A percentile compares a stretch with the other conserved stretches of the same genome.
Conservation (phyloP, 257 asterid species). For the Linderniella brevidens region DNA sequence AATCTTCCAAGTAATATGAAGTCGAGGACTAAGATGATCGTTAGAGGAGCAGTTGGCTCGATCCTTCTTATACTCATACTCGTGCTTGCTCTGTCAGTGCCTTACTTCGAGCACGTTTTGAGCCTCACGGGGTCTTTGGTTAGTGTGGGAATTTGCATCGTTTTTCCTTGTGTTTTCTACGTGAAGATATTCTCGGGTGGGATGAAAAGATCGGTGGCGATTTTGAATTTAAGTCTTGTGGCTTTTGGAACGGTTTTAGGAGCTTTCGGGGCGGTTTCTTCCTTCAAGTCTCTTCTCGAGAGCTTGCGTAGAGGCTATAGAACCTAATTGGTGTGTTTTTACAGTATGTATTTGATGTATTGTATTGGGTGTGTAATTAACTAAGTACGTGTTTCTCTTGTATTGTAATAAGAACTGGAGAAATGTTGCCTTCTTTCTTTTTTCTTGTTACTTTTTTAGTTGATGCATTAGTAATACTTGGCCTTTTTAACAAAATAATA, state of each 20-base stretch:
- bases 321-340: constrained; percentile 2
- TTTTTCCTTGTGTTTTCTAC: constrained; percentile 47
- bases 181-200: constrained; percentile 38
- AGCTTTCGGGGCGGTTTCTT: constrained; percentile 45
- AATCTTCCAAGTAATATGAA: constrained; percentile 30
- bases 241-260: constrained; percentile 32
- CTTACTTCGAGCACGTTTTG: constrained; percentile 51
- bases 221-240: constrained; percentile 25
- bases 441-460: too few relatives aligned
- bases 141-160: constrained; percentile 39
- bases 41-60: constrained; percentile 42
- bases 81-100: constrained; percentile 40
- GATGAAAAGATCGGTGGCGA: constrained; percentile 17
- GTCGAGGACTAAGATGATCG: constrained; percentile 25
- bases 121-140: constrained; percentile 69
- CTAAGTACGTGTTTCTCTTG: too few relatives aligned
- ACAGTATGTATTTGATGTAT: too few relatives aligned
- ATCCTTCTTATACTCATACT: constrained; percentile 30
- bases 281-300: constrained; percentile 30
- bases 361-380: too few relatives aligned
- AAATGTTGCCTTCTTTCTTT: too few relatives aligned
- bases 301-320: constrained; percentile 22
- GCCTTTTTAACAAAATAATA: too few relatives aligned
- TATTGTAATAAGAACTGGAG: too few relatives aligned
- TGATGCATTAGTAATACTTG: too few relatives aligned